Base-by-base conservation (phyloP, 345 rosid genomes). In the Durio zibethinus region DNA sequence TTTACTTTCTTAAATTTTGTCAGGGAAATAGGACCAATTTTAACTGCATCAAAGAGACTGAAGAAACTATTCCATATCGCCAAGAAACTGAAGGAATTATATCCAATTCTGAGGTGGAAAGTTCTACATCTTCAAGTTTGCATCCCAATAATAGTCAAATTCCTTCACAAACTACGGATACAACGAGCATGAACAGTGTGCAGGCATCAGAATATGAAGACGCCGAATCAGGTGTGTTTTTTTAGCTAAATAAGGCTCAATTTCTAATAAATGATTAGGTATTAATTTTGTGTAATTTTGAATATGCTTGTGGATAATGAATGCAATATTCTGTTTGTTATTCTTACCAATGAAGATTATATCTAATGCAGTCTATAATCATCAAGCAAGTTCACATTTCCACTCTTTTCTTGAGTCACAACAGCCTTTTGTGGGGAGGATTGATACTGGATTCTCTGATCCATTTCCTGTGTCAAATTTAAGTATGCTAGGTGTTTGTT, bases 201-300 rank as follows among this genome's bases (percentile, higher is more conserved):
- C 93, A 86, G 27, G 85, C 92, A 50, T 88, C 96, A 43, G 96
- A 90, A 82, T 84, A 83, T 80, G 98, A 88, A 82, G 99, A 95
- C 81, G 93, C 86, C 57, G 94, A 95, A 84, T 93, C 99, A 88
- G 97, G 99, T 90, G 73, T 59, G 48, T 72, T 76, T 54, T 62
- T 80, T 72, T 79, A 35, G 23, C 66, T 77, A 61, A 48, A 10
- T 21, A 61, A 29, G 31, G 33, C 43, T 62, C 10, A 63, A 14
- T 52, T 71, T 63, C 71, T 35, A 12, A 29, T 47, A 12, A 60
- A 23, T 33, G 27, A 31, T 33, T 33, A 64, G 42, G 75, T 63
- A 12, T 27, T 64, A 10, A 18, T 56, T 25, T 70, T 60, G 60
- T 75, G 61, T 42, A 57, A 18, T 45, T 77, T 66, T 43, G 62